Conservation (phyloP, 768 basidiomycete species). For the Leccinellum rugosiceps region DNA sequence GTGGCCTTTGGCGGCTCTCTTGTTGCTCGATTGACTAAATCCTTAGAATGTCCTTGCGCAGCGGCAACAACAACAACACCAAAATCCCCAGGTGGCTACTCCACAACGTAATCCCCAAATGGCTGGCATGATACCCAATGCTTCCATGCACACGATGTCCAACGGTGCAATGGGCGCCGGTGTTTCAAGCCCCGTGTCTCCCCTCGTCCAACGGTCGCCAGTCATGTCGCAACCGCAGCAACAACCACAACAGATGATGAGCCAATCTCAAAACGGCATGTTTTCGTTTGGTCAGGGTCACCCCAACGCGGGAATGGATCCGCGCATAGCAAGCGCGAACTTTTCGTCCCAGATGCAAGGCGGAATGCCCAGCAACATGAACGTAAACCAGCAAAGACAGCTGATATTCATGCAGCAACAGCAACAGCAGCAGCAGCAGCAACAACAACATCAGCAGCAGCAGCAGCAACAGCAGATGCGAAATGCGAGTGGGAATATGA, state of each 20-base stretch:
- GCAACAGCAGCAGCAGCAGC: background rate
- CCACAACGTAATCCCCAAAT: conserved; percentile 30
- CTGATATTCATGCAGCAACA: conserved; percentile 40
- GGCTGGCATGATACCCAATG: conserved; percentile 29
- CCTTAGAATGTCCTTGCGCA: conserved; percentile 17
- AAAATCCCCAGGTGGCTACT: conserved; percentile 21
- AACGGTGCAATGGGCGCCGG: conserved; percentile 23
- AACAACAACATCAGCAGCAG: conserved; percentile 1
- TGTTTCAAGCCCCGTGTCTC: conserved; percentile 30
- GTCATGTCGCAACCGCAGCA: conserved; percentile 29
- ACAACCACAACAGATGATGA: conserved; percentile 27
- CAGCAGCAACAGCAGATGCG: conserved; percentile 31
- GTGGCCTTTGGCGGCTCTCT: conserved; percentile 3
- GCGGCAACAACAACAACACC: conserved; percentile 31
- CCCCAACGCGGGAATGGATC: conserved; percentile 27
- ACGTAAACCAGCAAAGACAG: conserved; percentile 43
- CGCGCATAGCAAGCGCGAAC: conserved; percentile 28
- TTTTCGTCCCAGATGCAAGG: conserved; percentile 30
- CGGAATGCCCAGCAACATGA: conserved; percentile 28
- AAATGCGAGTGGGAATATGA: conserved; percentile 26
- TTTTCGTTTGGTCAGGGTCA: conserved; percentile 28
- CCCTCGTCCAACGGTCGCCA: conserved; percentile 28
- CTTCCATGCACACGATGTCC: conserved; percentile 24
- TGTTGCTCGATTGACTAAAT: conserved; percentile 7
- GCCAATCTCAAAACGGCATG: conserved; percentile 32